These are phyloP conservation scores for Rhexocercosporidium sp. DNA, from an alignment of 2,329 filamentous ascomycete genomes.

Conservation along the genomic window DNA sequence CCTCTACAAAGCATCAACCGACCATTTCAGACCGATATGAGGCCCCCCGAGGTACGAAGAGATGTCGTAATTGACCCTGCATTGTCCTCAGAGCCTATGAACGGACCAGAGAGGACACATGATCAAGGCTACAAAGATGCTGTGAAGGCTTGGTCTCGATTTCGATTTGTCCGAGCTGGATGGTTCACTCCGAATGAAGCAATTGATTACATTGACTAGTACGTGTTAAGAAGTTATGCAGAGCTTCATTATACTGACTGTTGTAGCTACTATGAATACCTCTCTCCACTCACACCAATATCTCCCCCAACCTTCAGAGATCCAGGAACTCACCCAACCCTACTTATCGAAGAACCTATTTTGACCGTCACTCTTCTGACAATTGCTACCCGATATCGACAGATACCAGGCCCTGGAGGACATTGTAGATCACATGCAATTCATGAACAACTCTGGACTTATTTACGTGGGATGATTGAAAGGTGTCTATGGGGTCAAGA, in stretches of 20 bases:
- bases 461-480: slow-evolving; percentile 93
- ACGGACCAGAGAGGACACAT: slow-evolving; percentile 39
- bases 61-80: slow-evolving; percentile 39
- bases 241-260: slow-evolving; percentile 22
- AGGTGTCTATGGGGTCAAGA: slow-evolving; percentile 95
- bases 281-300: slow-evolving; percentile 92
- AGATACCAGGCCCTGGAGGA: slow-evolving; percentile 78
- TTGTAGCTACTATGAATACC: slow-evolving; percentile 81
- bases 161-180: slow-evolving; percentile 93
- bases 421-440: slow-evolving; percentile 87
- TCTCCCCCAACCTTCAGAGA: slow-evolving; percentile 88
- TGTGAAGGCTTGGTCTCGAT: slow-evolving; percentile 85
- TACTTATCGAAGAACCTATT: slow-evolving; percentile 91
- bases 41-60: slow-evolving; percentile 27
- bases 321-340: slow-evolving; percentile 76
- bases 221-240: slow-evolving; percentile 43
- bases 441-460: slow-evolving; percentile 94
- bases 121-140: slow-evolving; percentile 70
- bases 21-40: slow-evolving; percentile 34
- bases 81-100: slow-evolving; percentile 27
- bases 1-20: slow-evolving; percentile 27
- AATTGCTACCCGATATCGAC: slow-evolving; percentile 86
- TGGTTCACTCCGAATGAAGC: slow-evolving; percentile 96
- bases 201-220: slow-evolving; percentile 93
- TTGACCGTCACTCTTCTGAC: slow-evolving; percentile 90